These are phyloP conservation scores for Peniophora sp. DNA, from an alignment of 1,284 basidiomycete genomes.

Conservation along the genomic window DNA sequence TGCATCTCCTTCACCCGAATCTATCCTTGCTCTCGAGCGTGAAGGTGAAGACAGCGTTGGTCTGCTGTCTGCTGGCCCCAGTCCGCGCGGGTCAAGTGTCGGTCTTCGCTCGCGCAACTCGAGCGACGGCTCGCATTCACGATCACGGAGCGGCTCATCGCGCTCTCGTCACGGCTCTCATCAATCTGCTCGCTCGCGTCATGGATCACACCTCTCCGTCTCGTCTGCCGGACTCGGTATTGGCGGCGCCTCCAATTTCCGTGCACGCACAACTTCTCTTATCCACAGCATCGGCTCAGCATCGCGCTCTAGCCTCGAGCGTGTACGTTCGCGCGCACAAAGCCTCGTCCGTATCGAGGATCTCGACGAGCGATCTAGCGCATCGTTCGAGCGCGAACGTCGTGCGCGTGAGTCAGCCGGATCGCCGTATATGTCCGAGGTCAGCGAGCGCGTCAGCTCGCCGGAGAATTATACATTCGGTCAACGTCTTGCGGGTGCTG, in stretches of 20 bases:
- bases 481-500: conserved; percentile 29
- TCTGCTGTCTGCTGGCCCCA: conserved; percentile 40
- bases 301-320: conserved; percentile 51
- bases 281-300: conserved; percentile 57
- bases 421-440: conserved; percentile 34
- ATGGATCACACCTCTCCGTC: conserved; percentile 26
- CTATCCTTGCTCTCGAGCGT: neutral
- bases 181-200: conserved; percentile 33
- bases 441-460: conserved; percentile 33
- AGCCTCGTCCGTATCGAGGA: conserved; percentile 48
- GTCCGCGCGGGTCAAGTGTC: conserved; percentile 48
- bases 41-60: conserved; percentile 70
- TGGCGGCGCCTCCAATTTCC: conserved; percentile 26
- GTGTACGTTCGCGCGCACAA: conserved; percentile 43
- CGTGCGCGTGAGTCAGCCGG: conserved; percentile 2
- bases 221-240: conserved; percentile 24
- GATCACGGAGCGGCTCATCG: conserved; percentile 1
- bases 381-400: too few species aligned
- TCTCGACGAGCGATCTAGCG: conserved; percentile 1
- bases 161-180: conserved; percentile 19
- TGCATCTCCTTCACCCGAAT: neutral
- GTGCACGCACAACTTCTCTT: conserved; percentile 53
- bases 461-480: conserved; percentile 69
- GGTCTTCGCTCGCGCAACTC: conserved; percentile 25
- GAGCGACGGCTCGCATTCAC: conserved; percentile 4